A percentile compares a stretch with the other conserved stretches of the same genome.
phyloP scores from a whole-genome alignment of 2,329 filamentous ascomycete genomes.

The Aspergillus proliferans region DNA sequence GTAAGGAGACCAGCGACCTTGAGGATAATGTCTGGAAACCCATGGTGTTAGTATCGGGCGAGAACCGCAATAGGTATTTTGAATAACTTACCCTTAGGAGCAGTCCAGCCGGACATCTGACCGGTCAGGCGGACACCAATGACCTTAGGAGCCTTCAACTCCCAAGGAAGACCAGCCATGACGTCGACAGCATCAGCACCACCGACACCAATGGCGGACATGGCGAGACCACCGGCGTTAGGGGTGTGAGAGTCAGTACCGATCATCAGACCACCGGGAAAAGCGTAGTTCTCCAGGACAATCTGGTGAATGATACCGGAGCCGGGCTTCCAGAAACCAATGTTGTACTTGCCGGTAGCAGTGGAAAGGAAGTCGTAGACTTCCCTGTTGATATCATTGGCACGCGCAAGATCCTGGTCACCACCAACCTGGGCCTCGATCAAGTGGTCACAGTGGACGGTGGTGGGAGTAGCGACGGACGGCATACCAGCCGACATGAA shows the following conservation, averaged over 20 bases:
- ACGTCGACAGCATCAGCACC: conserved; percentile 98
- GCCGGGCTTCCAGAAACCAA: conserved; percentile 98
- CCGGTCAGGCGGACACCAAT: conserved; percentile 96
- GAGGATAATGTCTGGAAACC: conserved; percentile 72
- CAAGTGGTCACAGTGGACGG: conserved; percentile 98
- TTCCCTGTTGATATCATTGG: conserved; percentile 94
- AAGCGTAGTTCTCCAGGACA: conserved; percentile 96
- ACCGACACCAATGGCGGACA: conserved; percentile 91
- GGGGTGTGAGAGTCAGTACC: conserved; percentile 97
- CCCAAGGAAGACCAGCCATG: conserved; percentile 95
- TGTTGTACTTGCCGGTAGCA: conserved; percentile 98
- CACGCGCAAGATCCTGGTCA: conserved; percentile 85
- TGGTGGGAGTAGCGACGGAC: conserved; percentile 85
- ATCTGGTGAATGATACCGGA: conserved; percentile 99
- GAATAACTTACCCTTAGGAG: conserved; percentile 69
- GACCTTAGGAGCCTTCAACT: conserved; percentile 94
- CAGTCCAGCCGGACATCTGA: conserved; percentile 79
- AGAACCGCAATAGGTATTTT: conserved; percentile 2
- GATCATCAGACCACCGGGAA: conserved; percentile 96
- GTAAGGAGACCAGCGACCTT: conserved; percentile 96
- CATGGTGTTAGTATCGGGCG: conserved; percentile 4
- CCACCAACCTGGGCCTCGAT: conserved; percentile 96
- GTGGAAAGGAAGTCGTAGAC: conserved; percentile 95
- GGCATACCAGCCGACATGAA: conserved; percentile 99
- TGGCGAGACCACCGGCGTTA: conserved; percentile 93